Evolutionary conservation across 2,329 filamentous ascomycete genomes (phyloP).

Genomic region (Dendryphion nanum): DNA sequence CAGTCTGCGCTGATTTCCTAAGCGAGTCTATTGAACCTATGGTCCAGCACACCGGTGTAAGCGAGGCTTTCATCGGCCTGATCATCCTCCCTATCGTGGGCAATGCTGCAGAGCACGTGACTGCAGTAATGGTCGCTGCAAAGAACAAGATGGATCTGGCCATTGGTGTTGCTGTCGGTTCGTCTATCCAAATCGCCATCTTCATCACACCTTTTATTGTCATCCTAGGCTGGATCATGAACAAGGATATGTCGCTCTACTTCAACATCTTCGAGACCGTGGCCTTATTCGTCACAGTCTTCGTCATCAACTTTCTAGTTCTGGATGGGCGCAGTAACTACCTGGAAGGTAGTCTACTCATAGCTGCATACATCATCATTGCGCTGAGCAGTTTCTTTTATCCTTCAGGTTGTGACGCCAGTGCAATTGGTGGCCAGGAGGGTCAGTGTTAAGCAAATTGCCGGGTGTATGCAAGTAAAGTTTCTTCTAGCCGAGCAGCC

Average conservation of each 20-base stretch:
- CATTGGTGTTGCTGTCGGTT: conserved; percentile 77
- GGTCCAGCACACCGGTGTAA: conserved; percentile 59
- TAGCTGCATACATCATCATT: conserved; percentile 78
- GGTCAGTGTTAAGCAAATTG: conserved; percentile 9
- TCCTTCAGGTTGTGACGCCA: conserved; percentile 41
- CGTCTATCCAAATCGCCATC: conserved; percentile 76
- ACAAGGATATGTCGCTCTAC: conserved; percentile 65
- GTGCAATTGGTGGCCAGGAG: conserved; percentile 46
- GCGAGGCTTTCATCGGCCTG: conserved; percentile 73
- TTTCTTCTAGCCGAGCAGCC: too few relatives aligned
- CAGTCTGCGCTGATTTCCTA: conserved; percentile 68
- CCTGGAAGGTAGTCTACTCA: conserved; percentile 73
- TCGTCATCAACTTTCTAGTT: conserved; percentile 84
- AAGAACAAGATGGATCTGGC: conserved; percentile 86
- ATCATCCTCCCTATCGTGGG: conserved; percentile 82
- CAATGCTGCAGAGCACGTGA: conserved; percentile 79
- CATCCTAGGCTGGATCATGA: conserved; percentile 76
- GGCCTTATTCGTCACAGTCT: conserved; percentile 76
- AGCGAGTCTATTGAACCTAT: conserved; percentile 71
- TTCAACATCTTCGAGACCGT: conserved; percentile 64
- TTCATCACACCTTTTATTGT: conserved; percentile 77
- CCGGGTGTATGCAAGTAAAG: too few relatives aligned
- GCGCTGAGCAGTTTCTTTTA: conserved; percentile 56
- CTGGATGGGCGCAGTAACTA: conserved; percentile 81
- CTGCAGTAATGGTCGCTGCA: conserved; percentile 73